phyloP scores from a whole-genome alignment of 2,329 filamentous ascomycete genomes.

The Colletotrichum magnum region DNA sequence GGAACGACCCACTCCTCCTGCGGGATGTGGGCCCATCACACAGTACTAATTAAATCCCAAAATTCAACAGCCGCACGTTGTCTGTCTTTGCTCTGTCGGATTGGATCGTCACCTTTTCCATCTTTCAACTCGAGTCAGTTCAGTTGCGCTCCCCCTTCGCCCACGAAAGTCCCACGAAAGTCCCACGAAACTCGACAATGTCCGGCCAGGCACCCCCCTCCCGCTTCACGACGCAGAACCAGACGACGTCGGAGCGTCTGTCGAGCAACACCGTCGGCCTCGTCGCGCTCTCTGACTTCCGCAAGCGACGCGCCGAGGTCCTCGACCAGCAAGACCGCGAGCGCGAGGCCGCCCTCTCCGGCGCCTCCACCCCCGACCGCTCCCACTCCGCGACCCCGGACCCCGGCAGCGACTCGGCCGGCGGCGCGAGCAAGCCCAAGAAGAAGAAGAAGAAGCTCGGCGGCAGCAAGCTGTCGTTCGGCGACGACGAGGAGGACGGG shows the following conservation, averaged over 20 bases:
- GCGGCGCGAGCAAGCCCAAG: conserved; percentile 51
- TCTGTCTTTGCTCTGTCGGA: not conserved
- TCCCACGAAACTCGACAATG: conserved; percentile 49
- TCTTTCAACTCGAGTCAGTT: too few species aligned
- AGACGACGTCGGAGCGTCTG: conserved; percentile 84
- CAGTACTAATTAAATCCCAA: not conserved
- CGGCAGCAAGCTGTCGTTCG: conserved; percentile 73
- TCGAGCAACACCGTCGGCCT: conserved; percentile 92
- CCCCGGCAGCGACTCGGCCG: conserved; percentile 51
- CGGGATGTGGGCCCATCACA: conserved; percentile 27
- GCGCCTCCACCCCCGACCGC: conserved; percentile 63
- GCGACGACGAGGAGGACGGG: conserved; percentile 66
- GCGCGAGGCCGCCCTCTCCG: conserved; percentile 71
- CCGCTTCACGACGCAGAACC: conserved; percentile 82
- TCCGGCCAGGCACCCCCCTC: conserved; percentile 57
- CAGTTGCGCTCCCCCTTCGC: too few species aligned
- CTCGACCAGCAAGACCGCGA: conserved; percentile 91
- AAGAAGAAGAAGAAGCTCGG: conserved; percentile 62
- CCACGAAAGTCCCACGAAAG: too few species aligned
- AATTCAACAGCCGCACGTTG: conserved; percentile 2
- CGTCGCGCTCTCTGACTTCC: conserved; percentile 92
- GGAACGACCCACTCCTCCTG: conserved; percentile 11
- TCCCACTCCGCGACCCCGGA: conserved; percentile 65
- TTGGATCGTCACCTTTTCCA: too few species aligned
- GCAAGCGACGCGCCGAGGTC: conserved; percentile 95